Evolutionary conservation across 2,329 filamentous ascomycete species (phyloP).

Genomic region (Dothideomycetidae sp.): DNA sequence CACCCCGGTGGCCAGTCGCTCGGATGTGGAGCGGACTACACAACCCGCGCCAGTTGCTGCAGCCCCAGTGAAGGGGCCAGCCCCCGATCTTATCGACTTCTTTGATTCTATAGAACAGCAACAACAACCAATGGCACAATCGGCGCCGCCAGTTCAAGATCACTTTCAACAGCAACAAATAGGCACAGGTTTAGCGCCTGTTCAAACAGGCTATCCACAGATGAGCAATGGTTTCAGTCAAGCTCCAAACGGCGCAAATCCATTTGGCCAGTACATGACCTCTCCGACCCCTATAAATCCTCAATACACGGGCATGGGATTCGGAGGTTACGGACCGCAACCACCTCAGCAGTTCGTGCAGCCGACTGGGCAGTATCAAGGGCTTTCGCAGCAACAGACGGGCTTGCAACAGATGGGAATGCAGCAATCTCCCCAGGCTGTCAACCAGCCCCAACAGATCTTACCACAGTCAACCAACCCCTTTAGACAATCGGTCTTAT

Average conservation of each 20-base stretch:
- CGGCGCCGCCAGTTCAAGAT: slow-evolving; percentile 19
- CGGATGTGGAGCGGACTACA: slow-evolving; percentile 20
- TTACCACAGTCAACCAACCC: slow-evolving; percentile 66
- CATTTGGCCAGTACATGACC: slow-evolving; percentile 25
- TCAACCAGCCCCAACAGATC: slow-evolving; percentile 13
- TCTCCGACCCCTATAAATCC: slow-evolving; percentile 40
- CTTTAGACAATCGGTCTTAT: slow-evolving; percentile 81
- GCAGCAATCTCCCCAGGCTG: slow-evolving; percentile 16
- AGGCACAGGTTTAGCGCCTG: slow-evolving; percentile 20
- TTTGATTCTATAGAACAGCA: slow-evolving; percentile 88
- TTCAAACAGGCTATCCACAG: slow-evolving; percentile 33
- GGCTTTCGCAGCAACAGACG: slow-evolving; percentile 24
- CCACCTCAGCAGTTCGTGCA: slow-evolving; percentile 36
- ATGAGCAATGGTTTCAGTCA: slow-evolving; percentile 13
- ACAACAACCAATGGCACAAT: slow-evolving; percentile 46
- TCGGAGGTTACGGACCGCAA: slow-evolving; percentile 64
- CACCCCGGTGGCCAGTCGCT: slow-evolving; percentile 19
- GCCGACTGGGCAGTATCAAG: slow-evolving; percentile 15
- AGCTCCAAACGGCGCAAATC: slow-evolving; percentile 23
- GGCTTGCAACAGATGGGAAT: slow-evolving; percentile 34
- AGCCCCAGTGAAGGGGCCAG: slow-evolving; percentile 42
- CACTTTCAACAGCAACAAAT: slow-evolving; percentile 27
- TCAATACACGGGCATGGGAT: slow-evolving; percentile 60
- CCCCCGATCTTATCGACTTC: slow-evolving; percentile 79
- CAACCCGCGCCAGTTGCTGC: slow-evolving; percentile 14